Conservation (phyloP, 129 eudicot genomes). For the Logfia minima region DNA sequence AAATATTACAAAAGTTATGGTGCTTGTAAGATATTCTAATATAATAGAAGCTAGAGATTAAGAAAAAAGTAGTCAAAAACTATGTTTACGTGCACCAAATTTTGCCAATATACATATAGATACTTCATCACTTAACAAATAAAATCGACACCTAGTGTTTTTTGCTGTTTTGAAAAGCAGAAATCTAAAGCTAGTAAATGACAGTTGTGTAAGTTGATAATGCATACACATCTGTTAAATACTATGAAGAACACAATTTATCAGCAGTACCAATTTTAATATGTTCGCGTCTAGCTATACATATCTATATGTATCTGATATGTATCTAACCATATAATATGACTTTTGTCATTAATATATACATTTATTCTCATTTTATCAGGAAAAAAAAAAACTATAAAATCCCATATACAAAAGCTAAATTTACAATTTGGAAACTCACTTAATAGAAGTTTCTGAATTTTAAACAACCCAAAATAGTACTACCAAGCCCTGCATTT, state of each 20-base stretch:
- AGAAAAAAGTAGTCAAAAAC: background rate
- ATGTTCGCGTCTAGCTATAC: too few relatives aligned
- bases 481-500: background rate
- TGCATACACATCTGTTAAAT: background rate
- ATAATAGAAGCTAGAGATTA: background rate
- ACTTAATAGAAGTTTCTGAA: too few relatives aligned
- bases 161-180: too few relatives aligned
- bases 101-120: background rate
- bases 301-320: too few relatives aligned
- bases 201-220: background rate
- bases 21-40: background rate
- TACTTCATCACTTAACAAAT: background rate
- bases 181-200: background rate
- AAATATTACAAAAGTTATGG: constrained; percentile 1
- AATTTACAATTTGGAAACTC: too few relatives aligned
- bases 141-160: too few relatives aligned
- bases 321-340: too few relatives aligned
- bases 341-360: too few relatives aligned
- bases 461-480: background rate
- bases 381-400: too few relatives aligned
- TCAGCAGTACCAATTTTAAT: too few relatives aligned
- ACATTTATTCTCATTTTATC: background rate
- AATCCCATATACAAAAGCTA: background rate
- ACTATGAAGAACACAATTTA: background rate
- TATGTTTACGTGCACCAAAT: background rate